Base-by-base conservation (phyloP, 371 early-diverging fungal species). In the Dentiscutata heterogama region DNA sequence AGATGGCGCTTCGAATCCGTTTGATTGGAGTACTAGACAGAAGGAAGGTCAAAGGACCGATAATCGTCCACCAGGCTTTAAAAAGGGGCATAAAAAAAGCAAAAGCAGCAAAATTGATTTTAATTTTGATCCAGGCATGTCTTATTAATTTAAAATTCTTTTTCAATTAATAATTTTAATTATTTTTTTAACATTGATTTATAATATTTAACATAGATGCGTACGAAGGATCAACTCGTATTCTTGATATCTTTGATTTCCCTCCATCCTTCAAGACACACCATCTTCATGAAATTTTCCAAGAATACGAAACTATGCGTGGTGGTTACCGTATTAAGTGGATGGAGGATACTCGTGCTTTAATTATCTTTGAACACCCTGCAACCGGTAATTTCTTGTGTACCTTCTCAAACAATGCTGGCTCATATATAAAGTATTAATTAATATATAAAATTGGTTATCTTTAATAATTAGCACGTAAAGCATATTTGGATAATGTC, bases 321-420 rank as follows among this genome's bases (percentile, higher is more conserved):
- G 94, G 94, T 54, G 94, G 94, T 5, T 94, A 93, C 84, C 88
- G 92, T 83, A 92, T 94, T 78, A 94, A 94, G 82, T 94, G 94
- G 94, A 84, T 94, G 53, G 88, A 90, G 74, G 93, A 94, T 80
- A 92, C 93, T n/a, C 89, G 93, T 70, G 94, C 94, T 25, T 87
- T 94, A 56, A 93, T 92, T 56, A 91, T 92, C 25, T 94, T 94
- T 86, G 92, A 93, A 60, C 91, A 92, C 58, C 89, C 92, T 8
- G 88, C 92, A 22, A 90, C 92, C 81, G 92, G 93, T 93, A 87
- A 81, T 70, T 22, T 50, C 46, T 63, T 16, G 54, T 67, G 6
- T 80, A 68, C 71, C 61, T 42, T 27, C 51, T 35, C 13, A 58
- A 42, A n/a, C n/a, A 35, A 46, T 20, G 16, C 7, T n/a, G 51